These are phyloP conservation scores for Jaltomata sinuosa DNA, from an alignment of 257 asterid species.

Conservation along the genomic window DNA sequence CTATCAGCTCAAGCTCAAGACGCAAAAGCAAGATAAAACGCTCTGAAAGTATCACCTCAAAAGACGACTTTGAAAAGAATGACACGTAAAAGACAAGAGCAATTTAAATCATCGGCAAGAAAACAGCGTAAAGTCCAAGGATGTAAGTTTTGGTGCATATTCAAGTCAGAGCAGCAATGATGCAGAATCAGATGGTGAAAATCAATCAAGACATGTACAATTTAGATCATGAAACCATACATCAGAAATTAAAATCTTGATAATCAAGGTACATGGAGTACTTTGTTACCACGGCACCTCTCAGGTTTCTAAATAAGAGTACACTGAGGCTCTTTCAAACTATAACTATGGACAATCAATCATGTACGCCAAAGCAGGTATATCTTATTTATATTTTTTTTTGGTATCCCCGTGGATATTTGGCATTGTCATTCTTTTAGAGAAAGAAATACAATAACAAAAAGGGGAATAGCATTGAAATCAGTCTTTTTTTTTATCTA, in stretches of 20 bases:
- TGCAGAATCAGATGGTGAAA: slow-evolving; percentile 8
- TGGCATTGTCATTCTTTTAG: background rate
- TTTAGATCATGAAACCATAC: background rate
- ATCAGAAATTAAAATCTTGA: background rate
- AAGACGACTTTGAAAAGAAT: background rate
- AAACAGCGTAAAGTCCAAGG: background rate
- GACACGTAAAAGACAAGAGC: background rate
- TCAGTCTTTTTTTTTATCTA: background rate
- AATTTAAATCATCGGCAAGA: background rate
- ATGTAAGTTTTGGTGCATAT: background rate
- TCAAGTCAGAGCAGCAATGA: slow-evolving; percentile 1
- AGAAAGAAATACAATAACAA: background rate
- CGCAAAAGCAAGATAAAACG: background rate
- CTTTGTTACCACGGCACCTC: background rate
- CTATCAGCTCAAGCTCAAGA: slow-evolving; percentile 6
- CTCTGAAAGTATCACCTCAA: background rate
- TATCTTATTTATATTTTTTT: background rate
- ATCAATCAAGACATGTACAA: background rate
- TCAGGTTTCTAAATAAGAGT: background rate
- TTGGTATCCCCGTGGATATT: background rate
- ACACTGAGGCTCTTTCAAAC: background rate
- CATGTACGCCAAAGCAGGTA: background rate
- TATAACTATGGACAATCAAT: background rate
- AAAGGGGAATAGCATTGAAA: background rate
- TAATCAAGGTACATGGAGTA: background rate